Evolutionary conservation across 306 rosid species (phyloP), one percentile per base, ranked within the genome.

Genomic region (Cicer yamashitae): DNA sequence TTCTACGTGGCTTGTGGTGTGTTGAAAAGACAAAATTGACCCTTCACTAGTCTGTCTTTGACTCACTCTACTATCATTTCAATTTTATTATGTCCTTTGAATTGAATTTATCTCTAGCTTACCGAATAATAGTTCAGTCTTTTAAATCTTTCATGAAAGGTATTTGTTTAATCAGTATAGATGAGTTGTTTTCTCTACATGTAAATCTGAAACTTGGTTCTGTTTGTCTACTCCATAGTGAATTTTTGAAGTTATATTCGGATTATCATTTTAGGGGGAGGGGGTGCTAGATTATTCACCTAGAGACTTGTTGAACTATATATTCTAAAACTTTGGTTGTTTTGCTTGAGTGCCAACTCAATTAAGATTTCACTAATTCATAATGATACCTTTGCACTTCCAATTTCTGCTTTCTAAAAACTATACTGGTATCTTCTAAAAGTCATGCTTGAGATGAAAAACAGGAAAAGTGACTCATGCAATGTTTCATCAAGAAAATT

Each of bases 1-100:
- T 59, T 83, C 75, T 78, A 43, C 62, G 44, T 7, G 61, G 73
- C 79, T 45, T 41, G 71, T 46, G 82, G 40, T 18, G 30, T 70
- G 15, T 65, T 38, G 37, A 72, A 85, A 85, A 67, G 88, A 88
- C 93, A 45, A n/a, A 30, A 60, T 70, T 85, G 83, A 76, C 91
- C 89, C 76, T 75, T 58, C 14, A 40, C 68, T 79, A 1, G 34
- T 13, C 50, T 74, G 22, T 44, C 54, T 67, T 68, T 80, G 77
- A 73, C 67, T 60, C 9, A 56, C 71, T 53, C n/a, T 14, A 11
- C n/a, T 20, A 11, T 25, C 41, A 18, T 58, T 54, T 69, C 71
- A 45, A 17, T 74, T 39, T 53, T 17, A 61, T 22, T n/a, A 34
- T 48, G 12, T 45, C 38, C 10, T n/a, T 68, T 51, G 81, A 47